These are phyloP conservation scores for Talaromyces funiculosus DNA, from an alignment of 2,329 filamentous ascomycete genomes.

Conservation along the genomic window DNA sequence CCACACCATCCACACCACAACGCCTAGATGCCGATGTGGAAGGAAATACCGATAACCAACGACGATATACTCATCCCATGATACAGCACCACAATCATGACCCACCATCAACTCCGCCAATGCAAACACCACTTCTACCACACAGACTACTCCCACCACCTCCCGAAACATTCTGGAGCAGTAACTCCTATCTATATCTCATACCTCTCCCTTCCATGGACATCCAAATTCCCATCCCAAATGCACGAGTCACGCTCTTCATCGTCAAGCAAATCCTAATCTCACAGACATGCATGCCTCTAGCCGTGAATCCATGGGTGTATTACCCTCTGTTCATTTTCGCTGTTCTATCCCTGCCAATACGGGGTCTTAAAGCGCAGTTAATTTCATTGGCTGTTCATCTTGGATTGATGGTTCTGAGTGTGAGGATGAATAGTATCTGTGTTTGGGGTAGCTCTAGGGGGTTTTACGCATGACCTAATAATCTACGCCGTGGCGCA, in stretches of 20 bases:
- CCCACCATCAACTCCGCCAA: background rate
- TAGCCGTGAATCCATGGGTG: slow-evolving; percentile 59
- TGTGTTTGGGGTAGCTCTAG: slow-evolving; percentile 24
- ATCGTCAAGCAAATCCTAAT: slow-evolving; percentile 62
- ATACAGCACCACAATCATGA: slow-evolving; percentile 20
- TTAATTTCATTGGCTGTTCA: slow-evolving; percentile 44
- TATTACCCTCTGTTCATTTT: slow-evolving; percentile 63
- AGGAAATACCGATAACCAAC: slow-evolving; percentile 12
- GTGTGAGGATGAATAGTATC: slow-evolving; percentile 33
- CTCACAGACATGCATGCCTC: slow-evolving; percentile 64
- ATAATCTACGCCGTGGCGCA: too few relatives aligned
- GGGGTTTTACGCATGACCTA: background rate
- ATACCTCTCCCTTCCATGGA: slow-evolving; percentile 17
- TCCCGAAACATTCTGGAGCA: slow-evolving; percentile 5
- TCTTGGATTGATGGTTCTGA: slow-evolving; percentile 37
- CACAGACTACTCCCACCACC: slow-evolving; percentile 9
- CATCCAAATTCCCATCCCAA: slow-evolving; percentile 28
- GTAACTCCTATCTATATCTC: slow-evolving; percentile 12
- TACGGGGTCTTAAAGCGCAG: slow-evolving; percentile 33
- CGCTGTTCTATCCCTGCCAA: slow-evolving; percentile 58
- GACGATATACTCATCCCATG: slow-evolving; percentile 24
- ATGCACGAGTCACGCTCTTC: slow-evolving; percentile 58
- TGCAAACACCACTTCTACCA: background rate
- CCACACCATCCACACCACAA: slow-evolving; percentile 22
- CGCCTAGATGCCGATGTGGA: slow-evolving; percentile 16